Evolutionary conservation across 2,329 filamentous ascomycete species (phyloP).

Genomic region (Verticillium alfalfae): DNA sequence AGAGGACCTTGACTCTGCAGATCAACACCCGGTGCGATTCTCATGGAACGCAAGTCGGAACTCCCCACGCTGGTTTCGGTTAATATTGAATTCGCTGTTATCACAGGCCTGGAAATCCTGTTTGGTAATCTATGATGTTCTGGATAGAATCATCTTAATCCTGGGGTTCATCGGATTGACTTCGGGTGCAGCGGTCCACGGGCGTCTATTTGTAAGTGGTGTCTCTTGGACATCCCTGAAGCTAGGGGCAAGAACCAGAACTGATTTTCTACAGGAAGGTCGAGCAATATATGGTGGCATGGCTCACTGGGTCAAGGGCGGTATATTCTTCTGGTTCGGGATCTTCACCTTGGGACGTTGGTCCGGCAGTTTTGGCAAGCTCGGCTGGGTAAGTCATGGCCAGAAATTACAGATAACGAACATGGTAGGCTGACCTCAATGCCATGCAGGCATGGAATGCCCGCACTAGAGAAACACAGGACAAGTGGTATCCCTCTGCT

Average conservation of each 20-base stretch:
- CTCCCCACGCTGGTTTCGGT: constrained; percentile 42
- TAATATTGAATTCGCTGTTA: constrained; percentile 49
- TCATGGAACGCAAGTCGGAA: background rate
- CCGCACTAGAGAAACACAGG: constrained; percentile 53
- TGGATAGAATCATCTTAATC: constrained; percentile 73
- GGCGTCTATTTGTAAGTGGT: constrained; percentile 73
- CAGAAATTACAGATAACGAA: background rate
- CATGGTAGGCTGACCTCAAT: constrained; percentile 5
- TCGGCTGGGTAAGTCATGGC: constrained; percentile 64
- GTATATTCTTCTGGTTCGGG: constrained; percentile 92
- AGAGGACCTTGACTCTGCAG: constrained; percentile 33
- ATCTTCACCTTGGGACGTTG: constrained; percentile 82
- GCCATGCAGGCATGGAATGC: constrained; percentile 71
- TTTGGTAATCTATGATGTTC: constrained; percentile 54
- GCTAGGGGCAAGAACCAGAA: background rate
- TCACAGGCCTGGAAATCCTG: constrained; percentile 52
- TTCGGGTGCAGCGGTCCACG: constrained; percentile 71
- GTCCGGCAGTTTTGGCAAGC: constrained; percentile 82
- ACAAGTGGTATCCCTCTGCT: constrained; percentile 68
- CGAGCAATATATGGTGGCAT: constrained; percentile 72
- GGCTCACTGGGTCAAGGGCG: constrained; percentile 91
- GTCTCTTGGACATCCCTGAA: background rate
- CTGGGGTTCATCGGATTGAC: constrained; percentile 70
- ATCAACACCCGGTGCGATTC: constrained; percentile 33
- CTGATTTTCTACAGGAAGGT: constrained; percentile 49